These are phyloP conservation scores for Crepidotus variabilis DNA, from an alignment of 768 basidiomycete species.

Conservation along the genomic window DNA sequence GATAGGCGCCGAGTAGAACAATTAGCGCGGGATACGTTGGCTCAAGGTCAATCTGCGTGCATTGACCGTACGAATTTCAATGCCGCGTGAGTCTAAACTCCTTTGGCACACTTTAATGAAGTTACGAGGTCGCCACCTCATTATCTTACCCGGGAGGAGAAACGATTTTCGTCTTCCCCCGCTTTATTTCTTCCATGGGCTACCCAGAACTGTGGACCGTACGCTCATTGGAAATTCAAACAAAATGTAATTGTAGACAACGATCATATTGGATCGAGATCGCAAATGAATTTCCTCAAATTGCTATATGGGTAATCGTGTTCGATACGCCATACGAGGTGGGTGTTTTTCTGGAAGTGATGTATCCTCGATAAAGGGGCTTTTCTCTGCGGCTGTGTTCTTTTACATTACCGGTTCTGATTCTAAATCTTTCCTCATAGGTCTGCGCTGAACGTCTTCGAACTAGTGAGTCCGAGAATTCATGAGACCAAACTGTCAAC, in stretches of 20 bases:
- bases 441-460: slow-evolving; percentile 58
- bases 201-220: not conserved
- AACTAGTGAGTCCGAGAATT: slow-evolving; percentile 41
- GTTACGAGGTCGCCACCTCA: not conserved
- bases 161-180: too few species aligned
- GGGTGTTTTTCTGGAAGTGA: slow-evolving; percentile 20
- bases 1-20: slow-evolving; percentile 61
- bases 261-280: slow-evolving; percentile 73
- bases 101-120: not conserved
- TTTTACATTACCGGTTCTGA: slow-evolving; percentile 20
- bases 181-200: not conserved
- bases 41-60: slow-evolving; percentile 65
- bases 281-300: slow-evolving; percentile 61
- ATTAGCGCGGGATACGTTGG: slow-evolving; percentile 47
- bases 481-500: not conserved
- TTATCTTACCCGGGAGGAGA: not conserved
- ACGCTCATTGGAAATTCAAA: not conserved
- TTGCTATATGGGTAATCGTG: slow-evolving; percentile 67
- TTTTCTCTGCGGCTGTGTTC: slow-evolving; percentile 6
- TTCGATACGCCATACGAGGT: slow-evolving; percentile 79
- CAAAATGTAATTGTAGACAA: slow-evolving; percentile 42
- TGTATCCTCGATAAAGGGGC: not conserved
- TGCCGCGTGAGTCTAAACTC: slow-evolving; percentile 41
- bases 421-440: slow-evolving; percentile 30
- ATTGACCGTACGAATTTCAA: slow-evolving; percentile 80